These are phyloP conservation scores for Acacia acuminata DNA, from an alignment of 306 rosid genomes.

Conservation along the genomic window DNA sequence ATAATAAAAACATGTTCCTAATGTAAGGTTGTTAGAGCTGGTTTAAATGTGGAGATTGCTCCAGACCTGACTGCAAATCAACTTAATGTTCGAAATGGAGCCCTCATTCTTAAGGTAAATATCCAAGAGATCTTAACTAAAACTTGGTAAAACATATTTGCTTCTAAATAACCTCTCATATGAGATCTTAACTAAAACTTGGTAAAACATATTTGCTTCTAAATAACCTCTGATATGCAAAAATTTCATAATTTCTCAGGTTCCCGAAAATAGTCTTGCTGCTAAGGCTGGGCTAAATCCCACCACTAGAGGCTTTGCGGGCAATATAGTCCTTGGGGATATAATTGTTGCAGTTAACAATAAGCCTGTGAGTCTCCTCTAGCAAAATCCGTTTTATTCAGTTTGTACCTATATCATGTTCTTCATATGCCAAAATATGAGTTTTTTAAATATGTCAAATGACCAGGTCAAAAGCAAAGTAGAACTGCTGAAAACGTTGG, in stretches of 20 bases:
- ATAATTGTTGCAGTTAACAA: conserved; percentile 78
- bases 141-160: neutral
- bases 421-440: conserved; percentile 13
- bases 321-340: conserved; percentile 86
- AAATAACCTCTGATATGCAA: neutral
- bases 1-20: conserved; percentile 22
- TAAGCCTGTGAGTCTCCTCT: conserved; percentile 64
- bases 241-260: conserved; percentile 44
- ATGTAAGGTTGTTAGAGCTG: conserved; percentile 77
- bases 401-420: neutral
- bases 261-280: conserved; percentile 82
- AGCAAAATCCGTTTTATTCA: conserved; percentile 28
- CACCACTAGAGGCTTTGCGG: conserved; percentile 87
- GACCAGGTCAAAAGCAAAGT: conserved; percentile 80
- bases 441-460: neutral
- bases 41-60: conserved; percentile 83
- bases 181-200: too few relatives aligned
- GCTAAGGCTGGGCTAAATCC: conserved; percentile 82
- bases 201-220: conserved; percentile 11
- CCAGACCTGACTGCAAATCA: conserved; percentile 83
- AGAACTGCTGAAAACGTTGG: conserved; percentile 71
- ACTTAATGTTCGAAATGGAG: conserved; percentile 92
- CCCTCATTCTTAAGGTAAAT: conserved; percentile 77
- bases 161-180: conserved; percentile 16
- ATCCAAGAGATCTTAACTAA: neutral